Percentiles rank a stretch among this genome's conserved stretches.
phyloP scores from a whole-genome alignment of 192 early-diverging fungal species.

The Coemansia sp. region DNA sequence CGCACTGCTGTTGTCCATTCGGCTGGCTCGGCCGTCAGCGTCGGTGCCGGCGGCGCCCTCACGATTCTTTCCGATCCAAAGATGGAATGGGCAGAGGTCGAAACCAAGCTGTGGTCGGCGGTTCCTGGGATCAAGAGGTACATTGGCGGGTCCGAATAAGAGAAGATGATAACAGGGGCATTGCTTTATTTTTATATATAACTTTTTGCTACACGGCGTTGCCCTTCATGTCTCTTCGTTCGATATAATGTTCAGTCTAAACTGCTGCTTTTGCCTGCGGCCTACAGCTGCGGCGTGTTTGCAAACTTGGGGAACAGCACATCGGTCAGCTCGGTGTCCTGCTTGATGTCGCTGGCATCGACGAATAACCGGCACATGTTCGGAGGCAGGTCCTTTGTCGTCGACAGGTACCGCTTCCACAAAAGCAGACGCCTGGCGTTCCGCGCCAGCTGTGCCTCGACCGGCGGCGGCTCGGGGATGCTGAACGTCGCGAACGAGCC shows the following conservation, averaged over 20 bases:
- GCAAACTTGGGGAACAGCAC: slow-evolving; percentile 20
- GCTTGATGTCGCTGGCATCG: slow-evolving; percentile 45
- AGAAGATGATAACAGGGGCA: neutral
- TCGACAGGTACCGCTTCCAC: slow-evolving; percentile 34
- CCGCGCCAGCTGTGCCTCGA: slow-evolving; percentile 42
- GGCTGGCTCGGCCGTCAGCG: slow-evolving; percentile 49
- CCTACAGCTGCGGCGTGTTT: slow-evolving; percentile 7
- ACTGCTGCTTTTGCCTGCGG: too few relatives aligned
- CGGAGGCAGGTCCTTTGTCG: slow-evolving; percentile 31
- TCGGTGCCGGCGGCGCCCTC: slow-evolving; percentile 94
- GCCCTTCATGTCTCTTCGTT: neutral
- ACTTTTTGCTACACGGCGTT: neutral
- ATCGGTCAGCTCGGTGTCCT: slow-evolving; percentile 24
- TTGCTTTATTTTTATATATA: neutral
- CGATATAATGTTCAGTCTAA: too few relatives aligned
- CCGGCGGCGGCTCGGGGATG: slow-evolving; percentile 49
- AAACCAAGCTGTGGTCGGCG: slow-evolving; percentile 62
- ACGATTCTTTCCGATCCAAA: slow-evolving; percentile 79
- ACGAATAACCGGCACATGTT: slow-evolving; percentile 43
- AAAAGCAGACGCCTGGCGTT: slow-evolving; percentile 30
- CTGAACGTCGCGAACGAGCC: slow-evolving; percentile 24
- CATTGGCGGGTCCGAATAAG: neutral
- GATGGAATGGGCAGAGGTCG: slow-evolving; percentile 86
- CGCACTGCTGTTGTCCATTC: slow-evolving; percentile 72
- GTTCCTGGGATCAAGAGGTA: slow-evolving; percentile 13